These are phyloP conservation scores for Hydrangea macrophylla DNA, from an alignment of 148 eudicot genomes.

Conservation along the genomic window DNA sequence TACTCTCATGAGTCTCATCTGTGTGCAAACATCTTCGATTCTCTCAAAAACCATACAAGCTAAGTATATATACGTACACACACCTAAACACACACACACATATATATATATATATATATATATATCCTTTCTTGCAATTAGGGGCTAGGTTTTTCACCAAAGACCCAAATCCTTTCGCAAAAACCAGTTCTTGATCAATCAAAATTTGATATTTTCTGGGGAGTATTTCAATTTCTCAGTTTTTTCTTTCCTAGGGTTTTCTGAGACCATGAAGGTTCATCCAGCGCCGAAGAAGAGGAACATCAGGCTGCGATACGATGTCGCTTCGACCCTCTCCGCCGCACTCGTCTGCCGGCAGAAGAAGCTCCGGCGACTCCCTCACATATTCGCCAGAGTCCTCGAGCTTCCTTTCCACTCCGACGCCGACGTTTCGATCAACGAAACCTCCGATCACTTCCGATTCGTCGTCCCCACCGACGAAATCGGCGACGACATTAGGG, in stretches of 20 bases:
- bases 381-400: conserved; percentile 83
- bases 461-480: conserved; percentile 57
- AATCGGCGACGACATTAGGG: conserved; percentile 42
- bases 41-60: background rate
- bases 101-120: background rate
- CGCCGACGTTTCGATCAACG: conserved; percentile 66
- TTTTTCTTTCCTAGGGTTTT: background rate
- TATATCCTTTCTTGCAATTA: conserved; percentile 7
- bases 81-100: too few relatives aligned
- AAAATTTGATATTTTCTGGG: background rate
- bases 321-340: conserved; percentile 20
- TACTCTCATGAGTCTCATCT: background rate
- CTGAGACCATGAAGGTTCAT: conserved; percentile 31
- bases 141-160: conserved; percentile 1
- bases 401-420: conserved; percentile 84
- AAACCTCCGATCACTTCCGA: conserved; percentile 44
- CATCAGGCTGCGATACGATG: conserved; percentile 26
- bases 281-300: conserved; percentile 24
- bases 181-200: background rate
- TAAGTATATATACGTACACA: background rate
- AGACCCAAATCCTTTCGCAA: background rate
- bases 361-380: conserved; percentile 81
- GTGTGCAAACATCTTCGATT: background rate
- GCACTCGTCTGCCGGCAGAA: conserved; percentile 35
- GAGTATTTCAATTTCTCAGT: background rate